Base-by-base conservation (phyloP, 441 rosid genomes). In the Adansonia madagascariensis region DNA sequence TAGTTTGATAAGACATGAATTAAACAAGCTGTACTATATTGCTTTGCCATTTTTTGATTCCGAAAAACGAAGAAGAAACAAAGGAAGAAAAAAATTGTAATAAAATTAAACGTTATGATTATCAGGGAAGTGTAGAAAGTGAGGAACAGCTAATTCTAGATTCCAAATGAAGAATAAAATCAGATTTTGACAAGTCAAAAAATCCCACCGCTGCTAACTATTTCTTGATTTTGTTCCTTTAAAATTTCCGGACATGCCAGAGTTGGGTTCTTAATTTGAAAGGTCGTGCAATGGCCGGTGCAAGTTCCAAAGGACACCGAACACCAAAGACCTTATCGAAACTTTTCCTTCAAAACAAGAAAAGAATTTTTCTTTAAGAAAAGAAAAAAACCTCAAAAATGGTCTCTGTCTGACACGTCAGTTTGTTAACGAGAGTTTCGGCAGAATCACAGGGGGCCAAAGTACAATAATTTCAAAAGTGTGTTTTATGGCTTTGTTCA, bases 241-340 rank as follows among this genome's bases (percentile, higher is more conserved):
- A 63, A 27, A 9, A 11, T 31, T 75, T n/a, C 12, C 49, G 1
- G 27, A 71, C 62, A 31, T 71, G 73, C 8, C 18, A 8, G 61
- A 56, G 61, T 18, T 56, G 2, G 8, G 27, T 8, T 24, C 24
- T 27, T 27, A 27, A 27, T 35, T 9, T 73, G 55, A 70, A 12
- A 71, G 78, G 82, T 84, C 86, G 88, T 85, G 89, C 84, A 59
- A 71, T 86, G 91, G 88, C 69, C 85, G 86, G 84, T 78, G 83
- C 78, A 15, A 49, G 44, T 66, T 27, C 64, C 17, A 24, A 52
- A 66, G 20, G n/a, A 41, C 61, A 57, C 17, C 76, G 50, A 56
- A 3, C 14, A 31, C 39, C 39, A 31, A 31, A 31, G 14, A 71
- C 60, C 22, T 6, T 44, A 12, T 41, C 55, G 66, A 53, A 57